Percentiles rank a stretch among this genome's conserved stretches.
Evolutionary conservation across 345 rosid genomes (phyloP).

Genomic region (Lepidium didymum): DNA sequence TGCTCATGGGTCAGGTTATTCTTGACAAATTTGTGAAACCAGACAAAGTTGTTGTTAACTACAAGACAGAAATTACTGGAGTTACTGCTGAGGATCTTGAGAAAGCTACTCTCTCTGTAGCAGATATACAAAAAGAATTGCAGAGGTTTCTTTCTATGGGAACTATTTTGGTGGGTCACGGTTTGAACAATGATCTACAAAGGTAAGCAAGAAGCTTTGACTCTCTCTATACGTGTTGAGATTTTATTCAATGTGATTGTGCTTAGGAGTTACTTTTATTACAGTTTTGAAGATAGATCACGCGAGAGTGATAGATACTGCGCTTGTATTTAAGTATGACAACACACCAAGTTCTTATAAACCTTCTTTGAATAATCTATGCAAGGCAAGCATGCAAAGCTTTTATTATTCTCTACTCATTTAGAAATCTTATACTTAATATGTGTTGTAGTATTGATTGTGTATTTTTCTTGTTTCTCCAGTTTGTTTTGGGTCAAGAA

Average conservation of each 20-base stretch:
- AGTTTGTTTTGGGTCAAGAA: conserved; percentile 64
- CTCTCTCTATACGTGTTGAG: background rate
- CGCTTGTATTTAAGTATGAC: conserved; percentile 52
- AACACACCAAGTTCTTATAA: conserved; percentile 24
- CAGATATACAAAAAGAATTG: conserved; percentile 71
- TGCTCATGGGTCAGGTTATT: conserved; percentile 50
- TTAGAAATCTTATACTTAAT: background rate
- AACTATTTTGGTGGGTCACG: conserved; percentile 72
- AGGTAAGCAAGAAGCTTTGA: conserved; percentile 35
- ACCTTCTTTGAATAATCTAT: conserved; percentile 71
- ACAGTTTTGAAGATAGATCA: conserved; percentile 84
- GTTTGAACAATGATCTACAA: conserved; percentile 67
- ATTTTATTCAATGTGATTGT: background rate
- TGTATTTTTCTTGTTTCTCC: conserved; percentile 16
- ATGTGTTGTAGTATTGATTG: background rate
- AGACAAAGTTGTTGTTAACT: conserved; percentile 50
- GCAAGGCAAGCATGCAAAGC: conserved; percentile 48
- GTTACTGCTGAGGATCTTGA: conserved; percentile 60
- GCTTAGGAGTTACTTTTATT: conserved; percentile 14
- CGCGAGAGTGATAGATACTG: conserved; percentile 78
- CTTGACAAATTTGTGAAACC: conserved; percentile 73
- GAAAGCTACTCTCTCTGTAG: conserved; percentile 49
- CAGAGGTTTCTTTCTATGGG: conserved; percentile 58
- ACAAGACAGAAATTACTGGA: conserved; percentile 79
- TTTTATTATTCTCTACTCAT: background rate